Evolutionary conservation across 768 basidiomycete genomes (phyloP), one percentile per base, ranked within the genome.

Genomic region (Leccinum broughii): DNA sequence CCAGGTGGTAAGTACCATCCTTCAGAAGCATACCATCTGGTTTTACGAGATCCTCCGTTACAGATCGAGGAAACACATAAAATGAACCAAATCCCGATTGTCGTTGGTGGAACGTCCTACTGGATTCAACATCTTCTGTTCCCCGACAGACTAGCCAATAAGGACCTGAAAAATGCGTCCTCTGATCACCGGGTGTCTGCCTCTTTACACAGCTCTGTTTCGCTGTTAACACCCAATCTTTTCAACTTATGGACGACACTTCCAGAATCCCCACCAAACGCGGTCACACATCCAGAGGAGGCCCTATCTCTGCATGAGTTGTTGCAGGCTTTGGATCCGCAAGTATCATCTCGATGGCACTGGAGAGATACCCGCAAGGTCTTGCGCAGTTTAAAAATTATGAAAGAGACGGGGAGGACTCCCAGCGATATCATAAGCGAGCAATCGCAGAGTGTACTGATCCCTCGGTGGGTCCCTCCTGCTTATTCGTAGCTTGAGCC

Each of bases 51-150:
- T 50, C 26, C 59, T 56, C 11, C 30, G 49, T 49, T 41, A 24
- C 70, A 94, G 93, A 92, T 95, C 49, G 81, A 87, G 54, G 86
- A 90, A 58, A 87, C 89, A 9, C 85, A 93, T 66, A 62, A 65
- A 41, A 77, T 81, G 60, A 72, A 81, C 3, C 77, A 88, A 59
- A 72, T 98, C 6, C 96, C 97, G 0, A 91, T 99, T 58, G 79
- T 96, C 7, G 95, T 96, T 51, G 97, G 97, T 3, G 97, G 97
- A 6, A 98, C 97, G 2, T 86, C 93, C 4, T 99, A 99, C 71
- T 99, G 95, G 89, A 91, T 96, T 26, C 96, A 99, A 68, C 93
- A 99, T 71, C 85, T 97, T 41, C 78, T 98, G 13, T 98, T 98
- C 69, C 92, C 95, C 0, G 85, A 88, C 68, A 84, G 90, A 24